Evolutionary conservation across 768 basidiomycete genomes (phyloP).

Genomic region (Mycena vitilis): DNA sequence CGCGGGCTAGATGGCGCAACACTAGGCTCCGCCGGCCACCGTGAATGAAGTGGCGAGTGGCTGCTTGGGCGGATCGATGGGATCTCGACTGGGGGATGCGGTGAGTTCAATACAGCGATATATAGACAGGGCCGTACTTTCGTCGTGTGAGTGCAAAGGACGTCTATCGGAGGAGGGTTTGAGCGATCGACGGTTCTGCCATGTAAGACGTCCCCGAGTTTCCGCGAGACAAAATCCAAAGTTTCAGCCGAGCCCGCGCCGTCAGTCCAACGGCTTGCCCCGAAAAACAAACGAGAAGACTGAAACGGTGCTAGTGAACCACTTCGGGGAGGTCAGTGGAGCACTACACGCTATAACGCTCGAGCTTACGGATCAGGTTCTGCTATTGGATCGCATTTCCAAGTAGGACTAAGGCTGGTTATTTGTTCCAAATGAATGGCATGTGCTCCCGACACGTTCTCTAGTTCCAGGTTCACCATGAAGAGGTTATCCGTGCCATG

Average conservation of each 20-base stretch:
- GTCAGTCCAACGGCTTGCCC: constrained; percentile 52
- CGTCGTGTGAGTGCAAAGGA: constrained; percentile 61
- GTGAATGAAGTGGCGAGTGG: constrained; percentile 61
- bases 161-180: constrained; percentile 64
- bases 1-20: constrained; percentile 47
- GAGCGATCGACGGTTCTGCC: constrained; percentile 54
- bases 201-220: constrained; percentile 63
- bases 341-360: constrained; percentile 13
- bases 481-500: constrained; percentile 61
- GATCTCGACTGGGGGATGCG: constrained; percentile 22
- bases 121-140: constrained; percentile 51
- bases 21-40: constrained; percentile 59
- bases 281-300: constrained; percentile 56
- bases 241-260: constrained; percentile 55
- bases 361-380: constrained; percentile 57
- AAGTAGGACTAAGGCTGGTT: constrained; percentile 74
- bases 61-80: constrained; percentile 40
- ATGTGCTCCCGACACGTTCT: constrained; percentile 58
- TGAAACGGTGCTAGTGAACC: constrained; percentile 60
- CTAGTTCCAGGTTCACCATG: constrained; percentile 65
- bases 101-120: constrained; percentile 3
- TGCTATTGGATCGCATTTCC: constrained; percentile 63
- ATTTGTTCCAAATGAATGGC: constrained; percentile 67
- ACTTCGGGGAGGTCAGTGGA: constrained; percentile 45
- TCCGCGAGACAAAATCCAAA: constrained; percentile 60